Conservation (phyloP, 331 rosid genomes). For the Acacia pycnantha region DNA sequence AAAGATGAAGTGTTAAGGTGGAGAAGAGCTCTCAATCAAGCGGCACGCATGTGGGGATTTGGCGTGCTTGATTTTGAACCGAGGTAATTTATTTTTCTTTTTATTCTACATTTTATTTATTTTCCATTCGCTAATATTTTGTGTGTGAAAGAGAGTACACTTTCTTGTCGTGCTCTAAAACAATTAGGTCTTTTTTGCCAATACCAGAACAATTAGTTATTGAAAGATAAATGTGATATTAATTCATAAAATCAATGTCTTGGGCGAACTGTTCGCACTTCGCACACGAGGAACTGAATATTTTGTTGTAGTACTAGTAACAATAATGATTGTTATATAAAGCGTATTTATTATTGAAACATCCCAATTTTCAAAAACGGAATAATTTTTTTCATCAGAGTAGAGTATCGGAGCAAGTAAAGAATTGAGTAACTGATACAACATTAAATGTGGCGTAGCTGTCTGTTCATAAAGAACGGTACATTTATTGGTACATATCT, state of each 20-base stretch:
- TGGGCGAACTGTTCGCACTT: background rate
- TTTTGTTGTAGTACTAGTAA: no score
- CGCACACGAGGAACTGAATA: no score
- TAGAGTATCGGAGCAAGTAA: no score
- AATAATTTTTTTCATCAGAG: no score
- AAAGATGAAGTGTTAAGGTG: background rate
- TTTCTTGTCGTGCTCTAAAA: background rate
- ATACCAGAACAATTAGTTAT: background rate
- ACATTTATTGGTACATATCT: no score
- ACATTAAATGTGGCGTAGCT: no score
- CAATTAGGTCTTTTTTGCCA: no score
- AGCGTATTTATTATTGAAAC: no score
- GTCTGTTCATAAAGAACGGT: no score
- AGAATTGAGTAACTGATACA: no score
- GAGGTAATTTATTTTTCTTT: background rate
- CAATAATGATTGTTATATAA: no score
- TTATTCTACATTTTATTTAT: background rate
- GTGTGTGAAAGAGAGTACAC: background rate
- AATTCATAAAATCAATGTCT: background rate
- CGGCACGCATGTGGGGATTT: background rate
- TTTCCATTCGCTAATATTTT: background rate
- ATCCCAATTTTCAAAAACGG: no score
- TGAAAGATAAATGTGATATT: background rate
- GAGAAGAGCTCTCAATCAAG: background rate
- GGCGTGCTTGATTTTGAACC: background rate